Percentiles rank a stretch among this genome's conserved stretches.
These are phyloP conservation scores for Apiospora hydei DNA, from an alignment of 2,329 filamentous ascomycete genomes.

Conservation along the genomic window DNA sequence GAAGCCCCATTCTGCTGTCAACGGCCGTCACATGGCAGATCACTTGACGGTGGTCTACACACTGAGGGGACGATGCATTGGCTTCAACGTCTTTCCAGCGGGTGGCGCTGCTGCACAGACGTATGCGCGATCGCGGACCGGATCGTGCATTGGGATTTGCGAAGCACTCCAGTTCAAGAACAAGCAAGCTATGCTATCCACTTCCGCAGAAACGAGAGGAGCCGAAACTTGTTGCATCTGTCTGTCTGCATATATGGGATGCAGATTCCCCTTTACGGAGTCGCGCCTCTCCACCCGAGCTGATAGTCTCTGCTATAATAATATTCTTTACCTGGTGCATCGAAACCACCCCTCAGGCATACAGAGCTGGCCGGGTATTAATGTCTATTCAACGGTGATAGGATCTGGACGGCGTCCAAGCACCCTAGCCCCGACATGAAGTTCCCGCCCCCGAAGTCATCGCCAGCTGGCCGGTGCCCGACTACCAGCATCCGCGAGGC, in stretches of 20 bases:
- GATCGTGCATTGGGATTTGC: slow-evolving; percentile 8
- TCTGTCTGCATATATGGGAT: neutral
- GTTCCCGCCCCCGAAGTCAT: slow-evolving; percentile 35
- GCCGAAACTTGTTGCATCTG: neutral
- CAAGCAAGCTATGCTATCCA: neutral
- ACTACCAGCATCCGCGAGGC: slow-evolving; percentile 42
- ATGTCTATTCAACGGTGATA: slow-evolving; percentile 2
- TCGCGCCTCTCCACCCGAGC: neutral
- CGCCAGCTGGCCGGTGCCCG: slow-evolving; percentile 42
- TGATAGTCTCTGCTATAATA: neutral
- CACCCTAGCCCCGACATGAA: slow-evolving; percentile 34
- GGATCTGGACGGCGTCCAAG: slow-evolving; percentile 1
- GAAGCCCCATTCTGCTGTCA: neutral
- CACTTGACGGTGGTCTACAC: neutral
- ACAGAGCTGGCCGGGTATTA: neutral
- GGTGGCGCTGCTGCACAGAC: neutral
- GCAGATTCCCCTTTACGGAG: neutral
- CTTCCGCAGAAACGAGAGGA: neutral
- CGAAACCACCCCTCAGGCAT: neutral
- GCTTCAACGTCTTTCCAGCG: neutral
- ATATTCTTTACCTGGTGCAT: neutral
- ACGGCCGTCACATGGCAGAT: neutral
- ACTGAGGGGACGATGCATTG: neutral
- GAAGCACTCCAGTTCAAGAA: too few relatives aligned
- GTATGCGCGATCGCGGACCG: slow-evolving; percentile 7